Base-by-base conservation (phyloP, 495 filamentous ascomycete genomes). In the Entonaema liquescens region DNA sequence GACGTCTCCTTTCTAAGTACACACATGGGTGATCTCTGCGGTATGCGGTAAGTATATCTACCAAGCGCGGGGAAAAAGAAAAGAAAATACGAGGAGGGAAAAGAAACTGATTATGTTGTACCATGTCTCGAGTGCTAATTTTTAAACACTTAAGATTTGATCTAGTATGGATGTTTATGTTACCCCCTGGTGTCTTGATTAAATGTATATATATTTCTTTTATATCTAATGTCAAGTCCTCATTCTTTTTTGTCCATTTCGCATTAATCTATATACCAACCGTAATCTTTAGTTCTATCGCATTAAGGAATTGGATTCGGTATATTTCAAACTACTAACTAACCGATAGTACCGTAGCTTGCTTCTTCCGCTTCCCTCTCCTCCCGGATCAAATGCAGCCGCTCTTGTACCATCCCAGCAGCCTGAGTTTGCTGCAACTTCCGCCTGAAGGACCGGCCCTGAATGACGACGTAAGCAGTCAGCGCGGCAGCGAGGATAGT, bases 401-500 rank as follows among this genome's bases (percentile, higher is more conserved):
- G 59, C 62, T 77, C 67, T 19, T 62, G 61, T 1, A 61, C 42
- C 23, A 59, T 44, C 6, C 65, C 61, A 2, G 58, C 55, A 3
- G 19, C 63, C 31, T 57, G 52, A 2, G 17, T 54, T 15, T 73
- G 59, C 19, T 65, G 59, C 4, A 54, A 9, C 54, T 49, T 70
- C 25, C 59, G 53, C 2, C 40, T 57, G 31, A 72, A 76, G 0
- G 9, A 21, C 17, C 66, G 65, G 29, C 69, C 70, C 40, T 72
- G 65, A 1, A 70, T 26, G 5, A 68, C 33, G 3, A 77, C 21
- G n/a, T 75, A 75, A 0, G 52, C 19, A 11, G 73, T 77, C 15
- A 77, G 56, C 8, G 53, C 42, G 13, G 72, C 15, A 6, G 67
- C 73, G 5, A 77, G 65, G 28, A 57, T 54, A 11, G 75, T 72